Percentiles rank a stretch among this genome's conserved stretches.
These are phyloP conservation scores for Pseudogymnoascus verrucosus DNA, from an alignment of 2,329 filamentous ascomycete species.

Conservation along the genomic window DNA sequence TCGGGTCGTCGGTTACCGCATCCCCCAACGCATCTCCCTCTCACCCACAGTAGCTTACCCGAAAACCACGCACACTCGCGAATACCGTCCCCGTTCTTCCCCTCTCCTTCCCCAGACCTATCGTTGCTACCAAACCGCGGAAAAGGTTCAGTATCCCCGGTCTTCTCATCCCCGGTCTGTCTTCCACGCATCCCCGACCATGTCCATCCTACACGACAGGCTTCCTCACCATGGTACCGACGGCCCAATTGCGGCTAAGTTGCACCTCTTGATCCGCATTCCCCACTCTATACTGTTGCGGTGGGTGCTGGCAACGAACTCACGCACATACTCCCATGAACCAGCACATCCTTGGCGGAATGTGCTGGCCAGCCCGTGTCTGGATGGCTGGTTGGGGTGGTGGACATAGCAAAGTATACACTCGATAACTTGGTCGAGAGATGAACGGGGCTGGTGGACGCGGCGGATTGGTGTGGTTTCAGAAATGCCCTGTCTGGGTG, in stretches of 20 bases:
- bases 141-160: neutral
- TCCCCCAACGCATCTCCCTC: neutral
- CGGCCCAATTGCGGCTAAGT: neutral
- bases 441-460: neutral
- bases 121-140: neutral
- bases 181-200: neutral
- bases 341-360: neutral
- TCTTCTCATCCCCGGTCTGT: neutral
- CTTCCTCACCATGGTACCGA: neutral
- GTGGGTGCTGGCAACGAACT: neutral
- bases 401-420: neutral
- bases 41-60: neutral
- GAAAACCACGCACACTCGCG: neutral
- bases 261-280: neutral
- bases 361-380: neutral
- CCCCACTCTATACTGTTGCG: neutral
- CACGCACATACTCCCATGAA: neutral
- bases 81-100: neutral
- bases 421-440: neutral
- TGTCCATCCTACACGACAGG: neutral
- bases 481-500: neutral
- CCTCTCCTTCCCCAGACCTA: neutral
- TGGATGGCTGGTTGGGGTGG: neutral
- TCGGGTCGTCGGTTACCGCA: neutral
- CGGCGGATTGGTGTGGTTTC: neutral